Conservation (phyloP, 441 rosid species). For the Jatropha multifida region DNA sequence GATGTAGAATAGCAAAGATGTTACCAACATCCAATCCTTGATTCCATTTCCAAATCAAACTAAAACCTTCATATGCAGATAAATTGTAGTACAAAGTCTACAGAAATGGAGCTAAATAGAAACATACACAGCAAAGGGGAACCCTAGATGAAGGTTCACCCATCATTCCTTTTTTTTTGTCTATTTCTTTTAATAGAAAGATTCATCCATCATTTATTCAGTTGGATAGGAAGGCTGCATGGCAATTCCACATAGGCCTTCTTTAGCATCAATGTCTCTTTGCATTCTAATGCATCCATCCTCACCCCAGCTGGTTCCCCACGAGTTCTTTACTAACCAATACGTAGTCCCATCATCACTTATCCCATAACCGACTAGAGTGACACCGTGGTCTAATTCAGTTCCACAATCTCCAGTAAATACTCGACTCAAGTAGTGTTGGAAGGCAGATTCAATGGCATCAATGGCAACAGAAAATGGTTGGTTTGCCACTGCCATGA, state of each 20-base stretch:
- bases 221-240: constrained; percentile 78
- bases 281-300: constrained; percentile 73
- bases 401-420: constrained; percentile 70
- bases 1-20: not conserved
- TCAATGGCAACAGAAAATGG: constrained; percentile 80
- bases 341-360: constrained; percentile 55
- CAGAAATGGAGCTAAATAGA: too few relatives aligned
- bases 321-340: constrained; percentile 80
- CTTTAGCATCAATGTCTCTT: constrained; percentile 48
- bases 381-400: constrained; percentile 62
- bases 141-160: not conserved
- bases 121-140: not conserved
- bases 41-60: too few relatives aligned
- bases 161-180: not conserved
- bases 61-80: too few relatives aligned
- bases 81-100: too few relatives aligned
- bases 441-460: constrained; percentile 60
- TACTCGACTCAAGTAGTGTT: constrained; percentile 76
- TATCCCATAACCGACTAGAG: constrained; percentile 67
- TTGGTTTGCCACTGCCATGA: constrained; percentile 63
- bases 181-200: not conserved
- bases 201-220: constrained; percentile 9
- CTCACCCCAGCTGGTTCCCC: constrained; percentile 86
- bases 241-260: constrained; percentile 76
- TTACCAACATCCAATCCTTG: not conserved